A percentile compares a stretch with the other conserved stretches of the same genome.
phyloP scores from a whole-genome alignment of 768 basidiomycete species.

The Bullera alba region DNA sequence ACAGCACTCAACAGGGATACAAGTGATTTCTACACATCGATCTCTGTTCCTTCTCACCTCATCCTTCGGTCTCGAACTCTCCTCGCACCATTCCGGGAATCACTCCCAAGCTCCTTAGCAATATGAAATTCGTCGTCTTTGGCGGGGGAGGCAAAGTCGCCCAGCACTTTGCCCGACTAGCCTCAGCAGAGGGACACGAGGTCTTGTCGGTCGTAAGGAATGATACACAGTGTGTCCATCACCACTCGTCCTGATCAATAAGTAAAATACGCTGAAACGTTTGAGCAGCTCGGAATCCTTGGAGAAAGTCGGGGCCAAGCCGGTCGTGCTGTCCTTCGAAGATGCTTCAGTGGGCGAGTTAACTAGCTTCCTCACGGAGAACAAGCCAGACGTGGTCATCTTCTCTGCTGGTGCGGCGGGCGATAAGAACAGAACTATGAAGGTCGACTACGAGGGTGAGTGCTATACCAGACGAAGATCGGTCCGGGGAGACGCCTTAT shows the following conservation, averaged over 20 bases:
- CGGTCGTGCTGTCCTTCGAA: conserved; percentile 57
- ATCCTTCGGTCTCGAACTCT: too few relatives aligned
- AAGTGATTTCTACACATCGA: too few relatives aligned
- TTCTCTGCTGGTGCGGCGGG: conserved; percentile 55
- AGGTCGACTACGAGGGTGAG: conserved; percentile 59
- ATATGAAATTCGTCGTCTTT: conserved; percentile 36
- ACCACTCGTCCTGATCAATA: neutral
- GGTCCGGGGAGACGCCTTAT: too few relatives aligned
- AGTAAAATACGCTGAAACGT: neutral
- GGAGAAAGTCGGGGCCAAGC: conserved; percentile 46
- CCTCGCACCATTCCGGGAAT: too few relatives aligned
- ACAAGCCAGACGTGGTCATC: conserved; percentile 44
- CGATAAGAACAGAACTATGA: conserved; percentile 50
- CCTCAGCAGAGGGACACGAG: conserved; percentile 47
- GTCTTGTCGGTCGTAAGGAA: conserved; percentile 58
- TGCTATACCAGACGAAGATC: too few relatives aligned
- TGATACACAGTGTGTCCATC: conserved; percentile 47
- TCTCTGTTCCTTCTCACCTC: too few relatives aligned
- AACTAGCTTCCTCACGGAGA: conserved; percentile 49
- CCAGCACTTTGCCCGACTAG: conserved; percentile 52
- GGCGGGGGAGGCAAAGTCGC: conserved; percentile 47
- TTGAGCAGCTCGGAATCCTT: conserved; percentile 49
- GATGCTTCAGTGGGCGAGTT: conserved; percentile 52
- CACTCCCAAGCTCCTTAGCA: neutral
- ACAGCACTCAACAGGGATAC: too few relatives aligned